Conservation (phyloP, 2,329 filamentous ascomycete species). For the Akanthomyces lecanii region DNA sequence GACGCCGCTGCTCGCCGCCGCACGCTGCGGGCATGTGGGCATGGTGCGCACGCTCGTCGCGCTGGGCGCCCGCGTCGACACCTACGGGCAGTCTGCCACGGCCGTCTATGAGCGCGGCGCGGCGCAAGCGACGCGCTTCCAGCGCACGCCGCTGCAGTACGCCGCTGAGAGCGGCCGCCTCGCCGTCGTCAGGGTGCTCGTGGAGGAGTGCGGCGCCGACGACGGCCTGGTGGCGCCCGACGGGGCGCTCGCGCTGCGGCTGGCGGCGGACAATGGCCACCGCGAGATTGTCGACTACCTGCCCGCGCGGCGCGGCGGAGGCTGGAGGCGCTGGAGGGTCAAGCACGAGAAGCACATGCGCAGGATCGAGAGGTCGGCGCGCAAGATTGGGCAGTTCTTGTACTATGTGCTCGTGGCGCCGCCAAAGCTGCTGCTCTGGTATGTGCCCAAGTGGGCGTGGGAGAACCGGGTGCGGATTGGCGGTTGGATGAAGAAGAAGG, state of each 20-base stretch:
- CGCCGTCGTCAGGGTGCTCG: conserved; percentile 38
- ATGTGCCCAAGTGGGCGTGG: conserved; percentile 26
- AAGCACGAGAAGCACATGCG: conserved; percentile 29
- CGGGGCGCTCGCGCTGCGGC: conserved; percentile 41
- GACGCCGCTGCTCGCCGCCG: conserved; percentile 35
- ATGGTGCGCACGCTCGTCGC: conserved; percentile 33
- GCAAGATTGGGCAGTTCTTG: conserved; percentile 24
- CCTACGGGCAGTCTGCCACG: conserved; percentile 20
- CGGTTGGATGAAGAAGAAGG: conserved; percentile 29
- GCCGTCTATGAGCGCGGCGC: conserved; percentile 23
- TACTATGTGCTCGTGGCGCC: conserved; percentile 28
- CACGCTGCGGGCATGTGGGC: conserved; percentile 26
- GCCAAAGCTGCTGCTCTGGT: conserved; percentile 29
- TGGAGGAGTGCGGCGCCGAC: conserved; percentile 38
- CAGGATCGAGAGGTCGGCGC: conserved; percentile 22
- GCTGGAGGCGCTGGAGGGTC: conserved; percentile 34
- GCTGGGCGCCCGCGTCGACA: conserved; percentile 34
- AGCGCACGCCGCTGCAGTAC: conserved; percentile 42
- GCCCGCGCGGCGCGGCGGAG: conserved; percentile 36
- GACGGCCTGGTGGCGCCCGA: conserved; percentile 42
- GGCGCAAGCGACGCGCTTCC: background rate
- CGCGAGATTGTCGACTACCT: conserved; percentile 41
- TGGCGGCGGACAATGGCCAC: conserved; percentile 39
- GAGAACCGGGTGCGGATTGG: conserved; percentile 26
- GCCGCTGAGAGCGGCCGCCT: conserved; percentile 39